Base-by-base conservation (phyloP, 2,329 filamentous ascomycete genomes). In the Colletotrichum tropicicola region DNA sequence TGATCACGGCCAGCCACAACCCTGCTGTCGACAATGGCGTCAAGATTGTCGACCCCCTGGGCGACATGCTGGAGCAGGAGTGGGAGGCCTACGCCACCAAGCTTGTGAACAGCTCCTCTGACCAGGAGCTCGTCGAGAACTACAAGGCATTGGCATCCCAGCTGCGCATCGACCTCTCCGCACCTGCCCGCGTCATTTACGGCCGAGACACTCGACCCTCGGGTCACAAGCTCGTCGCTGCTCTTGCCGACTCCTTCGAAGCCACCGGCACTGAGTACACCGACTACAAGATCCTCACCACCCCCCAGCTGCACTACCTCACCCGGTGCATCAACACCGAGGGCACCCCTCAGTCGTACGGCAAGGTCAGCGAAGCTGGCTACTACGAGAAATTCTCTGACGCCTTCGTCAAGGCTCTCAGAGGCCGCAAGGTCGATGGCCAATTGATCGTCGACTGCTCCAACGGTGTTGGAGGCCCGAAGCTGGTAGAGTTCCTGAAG, bases 251-350 rank as follows among this genome's bases (percentile, higher is more conserved):
- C 73, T 93, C 93, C 17, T 84, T 98, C 68, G 89, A 91, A 66
- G 92, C 92, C 54, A 91, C 91, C 48, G 87, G 87, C 59, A 89
- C 91, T 58, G 88, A 93, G 66, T 91, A 88, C 74, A 89, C 89
- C 74, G 95, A 98, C 83, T 95, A 90, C 82, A 96, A 95, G 79
- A 90, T 94, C 75, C 85, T 98, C 73, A 98, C 96, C 12, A 99
- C 96, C 4, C 96, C 96, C n/a, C 96, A 98, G 81, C 87, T 99
- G 63, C 96, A 99, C 83, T 99, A 99, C 80, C 85, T 98, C 69
- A 95, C 95, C 30, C 92, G 96, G 69, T 97, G 94, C 78, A 88
- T 94, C 80, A 99, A 99, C 82, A 98, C 95, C 1, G 87, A 96
- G 72, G 92, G 92, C 66, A 97, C 93, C 2, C 90, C 92, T 59